Conservation (phyloP, 495 filamentous ascomycete genomes). For the Hypoxylon cercidicola region DNA sequence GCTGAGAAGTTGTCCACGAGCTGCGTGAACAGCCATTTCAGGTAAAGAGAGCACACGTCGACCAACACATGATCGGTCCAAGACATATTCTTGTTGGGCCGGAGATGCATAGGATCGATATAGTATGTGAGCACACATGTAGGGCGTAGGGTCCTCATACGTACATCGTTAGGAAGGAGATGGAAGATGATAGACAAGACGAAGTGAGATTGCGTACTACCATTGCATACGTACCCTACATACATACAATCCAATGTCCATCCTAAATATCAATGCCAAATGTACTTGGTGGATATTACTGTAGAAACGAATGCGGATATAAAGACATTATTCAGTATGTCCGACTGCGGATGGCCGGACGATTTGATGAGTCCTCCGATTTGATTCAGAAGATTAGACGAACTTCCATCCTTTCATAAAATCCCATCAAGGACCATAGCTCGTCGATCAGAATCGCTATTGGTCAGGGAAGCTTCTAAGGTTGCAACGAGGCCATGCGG, state of each 20-base stretch:
- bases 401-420: slow-evolving; percentile 13
- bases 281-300: too few relatives aligned
- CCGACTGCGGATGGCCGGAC: slow-evolving; percentile 33
- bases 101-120: too few relatives aligned
- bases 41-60: slow-evolving; percentile 12
- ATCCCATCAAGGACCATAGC: background rate
- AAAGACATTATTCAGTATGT: slow-evolving; percentile 11
- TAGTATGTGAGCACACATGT: too few relatives aligned
- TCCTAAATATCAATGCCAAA: too few relatives aligned
- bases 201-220: too few relatives aligned
- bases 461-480: slow-evolving; percentile 23
- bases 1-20: slow-evolving; percentile 31
- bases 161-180: too few relatives aligned
- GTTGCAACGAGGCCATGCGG: slow-evolving; percentile 8
- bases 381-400: slow-evolving; percentile 2
- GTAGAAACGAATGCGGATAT: slow-evolving; percentile 27
- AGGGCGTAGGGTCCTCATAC: too few relatives aligned
- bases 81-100: background rate
- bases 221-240: too few relatives aligned
- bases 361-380: slow-evolving; percentile 20
- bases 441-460: background rate
- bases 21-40: slow-evolving; percentile 18
- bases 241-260: too few relatives aligned
- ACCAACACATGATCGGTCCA: slow-evolving; percentile 23
- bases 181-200: too few relatives aligned